Base-by-base conservation (phyloP, 2,329 filamentous ascomycete genomes). In the Alternaria postmessia region DNA sequence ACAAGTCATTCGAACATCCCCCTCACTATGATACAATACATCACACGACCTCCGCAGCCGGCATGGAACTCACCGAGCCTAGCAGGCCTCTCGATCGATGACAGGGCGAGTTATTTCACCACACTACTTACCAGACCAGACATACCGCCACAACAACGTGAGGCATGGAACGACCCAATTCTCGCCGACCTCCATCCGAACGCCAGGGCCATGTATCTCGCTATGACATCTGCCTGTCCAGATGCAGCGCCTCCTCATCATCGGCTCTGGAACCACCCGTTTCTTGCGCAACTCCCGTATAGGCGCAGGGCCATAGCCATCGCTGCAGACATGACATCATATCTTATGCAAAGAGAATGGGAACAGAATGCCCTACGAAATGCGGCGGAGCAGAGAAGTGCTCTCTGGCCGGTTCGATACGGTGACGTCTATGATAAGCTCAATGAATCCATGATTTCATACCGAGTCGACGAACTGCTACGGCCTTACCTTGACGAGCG, bases 351-450 rank as follows among this genome's bases (percentile, higher is more conserved):
- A 14, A 36, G 5, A 36, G 32, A 36, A 36, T 16, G 12, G 4
- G n/a, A 41, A 11, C 8, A 20, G 2, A 14, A 41, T 26, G 1
- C 0, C 3, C 12, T 0, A 9, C 22, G 20, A 5, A 43, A 26
- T 6, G 22, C 6, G 26, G 22, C 1, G 3, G 41, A 43, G 22
- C 20, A 26, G 20, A 16, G 6, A 2, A 0, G 4, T 12, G 14
- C 11, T 4, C 5, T 0, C 14, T 43, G 41, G 22, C 52, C 52
- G 0, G 8, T 51, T 18, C 30, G 34, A 14, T 51, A 57, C 44
- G 38, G 36, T 9, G 48, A 52, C 14, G 1, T 41, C 7, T 53
- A 47, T 24, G 55, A 53, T 53, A 47, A 53, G 55, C 42, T 58
- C 34, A 34, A 4, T 0, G 18, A 4, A 1, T 16, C 0, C 22